Base-by-base conservation (phyloP, 805 yeast species). In the Ogataea paraovalis region DNA sequence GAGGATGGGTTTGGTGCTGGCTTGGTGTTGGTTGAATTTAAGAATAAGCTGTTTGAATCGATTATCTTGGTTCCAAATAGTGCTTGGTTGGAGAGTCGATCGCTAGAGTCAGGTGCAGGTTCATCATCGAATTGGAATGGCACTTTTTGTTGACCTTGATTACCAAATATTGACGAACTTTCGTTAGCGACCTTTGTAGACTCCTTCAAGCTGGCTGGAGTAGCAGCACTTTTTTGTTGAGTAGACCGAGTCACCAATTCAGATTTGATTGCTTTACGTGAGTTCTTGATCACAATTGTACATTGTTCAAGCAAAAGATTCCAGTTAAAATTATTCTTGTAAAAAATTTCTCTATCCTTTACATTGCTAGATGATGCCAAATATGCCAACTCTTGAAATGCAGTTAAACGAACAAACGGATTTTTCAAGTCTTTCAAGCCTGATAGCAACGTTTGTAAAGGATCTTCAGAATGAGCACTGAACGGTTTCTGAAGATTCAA, bases 341-440 rank as follows among this genome's bases (percentile, higher is more conserved):
- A 85, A 23, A 85, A 75, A 3, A 80, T 70, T 25, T 62, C 53
- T 60, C 91, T 73, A 44, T 76, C 67, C 43, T 76, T 73, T 3
- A 65, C 53, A 50, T 76, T 74, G 1, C 70, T 60, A 2, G 79
- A 66, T 1, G 81, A 76, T 7, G 90, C 69, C 41, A 85, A 69
- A 56, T 76, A 82, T 0, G 87, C 85, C 45, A 85, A 68, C 59
- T 86, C 94, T 65, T 86, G 92, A 66, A 80, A 85, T 2, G 92
- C 90, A 1, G 89, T 80, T 49, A 81, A 60, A 49, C 80, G 75
- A 1, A 78, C 76, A 46, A 79, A 70, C 10, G 69, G 71, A 40
- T 65, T 53, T 43, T 71, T 72, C 27, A 65, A 61, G 32, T 82
- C 82, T 43, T 75, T 73, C 50, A 86, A 70, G 0, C 92, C 92